Percentiles rank a stretch among this genome's conserved stretches.
Evolutionary conservation across 164 flowering plant species (phyloP).

Genomic region (Vitis vinifera): ASM3070453v1 NC_081822.1:10719001-10719500

Average conservation of each 20-base stretch:
- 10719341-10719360: too few species aligned
- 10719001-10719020: constrained; percentile 93
- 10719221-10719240: too few species aligned
- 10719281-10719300: too few species aligned
- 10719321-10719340: not conserved
- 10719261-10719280: too few species aligned
- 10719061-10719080: constrained; percentile 33
- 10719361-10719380: not conserved
- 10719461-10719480: not conserved
- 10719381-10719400: not conserved
- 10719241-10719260: too few species aligned
- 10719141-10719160: constrained; percentile 65
- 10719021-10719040: constrained; percentile 62
- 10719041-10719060: constrained; percentile 34
- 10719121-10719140: constrained; percentile 38
- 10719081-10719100: constrained; percentile 30
- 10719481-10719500: too few species aligned
- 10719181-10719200: not conserved
- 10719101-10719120: constrained; percentile 36
- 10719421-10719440: not conserved
- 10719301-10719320: not conserved
- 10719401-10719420: not conserved
- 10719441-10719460: not conserved
- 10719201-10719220: too few species aligned
- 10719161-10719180: constrained; percentile 68